phyloP scores from a whole-genome alignment of 345 rosid genomes.

The Isatis tinctoria region DNA sequence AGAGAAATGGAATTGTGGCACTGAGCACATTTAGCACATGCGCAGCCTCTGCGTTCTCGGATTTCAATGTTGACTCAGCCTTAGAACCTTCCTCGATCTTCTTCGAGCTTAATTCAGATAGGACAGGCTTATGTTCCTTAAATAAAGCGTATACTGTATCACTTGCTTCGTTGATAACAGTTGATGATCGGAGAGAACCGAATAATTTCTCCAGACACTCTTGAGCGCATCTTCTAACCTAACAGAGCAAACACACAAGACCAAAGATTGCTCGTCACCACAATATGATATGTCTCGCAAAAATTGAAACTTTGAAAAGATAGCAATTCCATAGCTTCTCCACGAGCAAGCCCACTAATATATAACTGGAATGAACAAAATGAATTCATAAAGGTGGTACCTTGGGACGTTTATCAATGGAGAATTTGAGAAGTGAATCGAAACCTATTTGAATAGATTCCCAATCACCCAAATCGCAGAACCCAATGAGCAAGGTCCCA shows the following conservation, averaged over 20 bases:
- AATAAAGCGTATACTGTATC: constrained; percentile 45
- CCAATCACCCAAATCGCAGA: constrained; percentile 72
- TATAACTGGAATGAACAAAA: neutral
- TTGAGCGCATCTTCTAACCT: constrained; percentile 84
- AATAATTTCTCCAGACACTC: constrained; percentile 64
- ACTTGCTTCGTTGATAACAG: constrained; percentile 63
- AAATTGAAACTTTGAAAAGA: neutral
- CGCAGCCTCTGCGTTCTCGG: constrained; percentile 59
- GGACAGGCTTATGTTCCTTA: constrained; percentile 38
- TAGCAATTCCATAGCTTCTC: neutral
- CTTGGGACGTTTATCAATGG: constrained; percentile 87
- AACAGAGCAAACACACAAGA: constrained; percentile 19
- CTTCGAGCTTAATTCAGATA: constrained; percentile 25
- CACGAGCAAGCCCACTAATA: neutral
- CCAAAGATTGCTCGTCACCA: neutral
- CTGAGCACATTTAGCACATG: constrained; percentile 71
- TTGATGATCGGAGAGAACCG: constrained; percentile 39
- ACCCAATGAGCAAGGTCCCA: constrained; percentile 54
- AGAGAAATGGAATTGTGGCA: constrained; percentile 47
- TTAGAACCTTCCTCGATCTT: constrained; percentile 41
- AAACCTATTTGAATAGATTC: constrained; percentile 52
- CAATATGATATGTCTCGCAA: neutral
- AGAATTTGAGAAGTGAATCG: constrained; percentile 53
- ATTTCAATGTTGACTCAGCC: constrained; percentile 36
- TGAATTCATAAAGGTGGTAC: constrained; percentile 26